Conservation (phyloP, 2,329 filamentous ascomycete genomes). For the Xylaria hypoxylon region DNA sequence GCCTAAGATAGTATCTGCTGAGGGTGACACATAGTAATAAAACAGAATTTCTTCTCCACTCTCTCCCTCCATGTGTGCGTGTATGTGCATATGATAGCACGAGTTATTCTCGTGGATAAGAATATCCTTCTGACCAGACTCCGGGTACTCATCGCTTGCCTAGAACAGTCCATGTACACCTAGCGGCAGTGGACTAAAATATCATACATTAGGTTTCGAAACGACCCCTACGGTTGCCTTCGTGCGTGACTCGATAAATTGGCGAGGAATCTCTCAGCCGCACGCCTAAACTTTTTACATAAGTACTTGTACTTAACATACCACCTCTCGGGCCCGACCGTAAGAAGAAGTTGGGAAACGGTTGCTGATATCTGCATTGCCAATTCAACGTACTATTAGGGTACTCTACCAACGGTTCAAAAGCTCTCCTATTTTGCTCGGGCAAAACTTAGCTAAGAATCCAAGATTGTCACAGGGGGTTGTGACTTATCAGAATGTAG, state of each 20-base stretch:
- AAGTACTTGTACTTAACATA: neutral
- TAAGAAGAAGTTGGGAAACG: no score
- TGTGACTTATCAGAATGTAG: no score
- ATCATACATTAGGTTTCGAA: no score
- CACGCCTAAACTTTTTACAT: neutral
- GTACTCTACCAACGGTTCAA: no score
- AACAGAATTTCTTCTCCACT: slow-evolving; percentile 14
- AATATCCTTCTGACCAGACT: neutral
- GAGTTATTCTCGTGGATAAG: neutral
- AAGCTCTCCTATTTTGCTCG: no score
- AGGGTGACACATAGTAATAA: slow-evolving; percentile 28
- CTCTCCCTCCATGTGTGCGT: neutral
- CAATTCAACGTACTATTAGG: no score
- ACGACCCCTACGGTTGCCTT: neutral
- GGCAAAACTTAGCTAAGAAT: no score
- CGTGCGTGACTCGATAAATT: neutral
- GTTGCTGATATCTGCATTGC: no score
- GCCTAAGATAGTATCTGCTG: slow-evolving; percentile 23
- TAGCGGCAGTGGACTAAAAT: no score
- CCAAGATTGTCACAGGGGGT: no score
- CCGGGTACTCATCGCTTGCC: neutral
- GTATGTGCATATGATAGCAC: neutral
- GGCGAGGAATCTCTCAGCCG: neutral
- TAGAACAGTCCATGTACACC: neutral
- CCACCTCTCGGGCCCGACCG: no score